Percentiles rank a stretch among this genome's conserved stretches.
These are phyloP conservation scores for Biscogniauxia marginata DNA, from an alignment of 2,329 filamentous ascomycete genomes.

Conservation along the genomic window DNA sequence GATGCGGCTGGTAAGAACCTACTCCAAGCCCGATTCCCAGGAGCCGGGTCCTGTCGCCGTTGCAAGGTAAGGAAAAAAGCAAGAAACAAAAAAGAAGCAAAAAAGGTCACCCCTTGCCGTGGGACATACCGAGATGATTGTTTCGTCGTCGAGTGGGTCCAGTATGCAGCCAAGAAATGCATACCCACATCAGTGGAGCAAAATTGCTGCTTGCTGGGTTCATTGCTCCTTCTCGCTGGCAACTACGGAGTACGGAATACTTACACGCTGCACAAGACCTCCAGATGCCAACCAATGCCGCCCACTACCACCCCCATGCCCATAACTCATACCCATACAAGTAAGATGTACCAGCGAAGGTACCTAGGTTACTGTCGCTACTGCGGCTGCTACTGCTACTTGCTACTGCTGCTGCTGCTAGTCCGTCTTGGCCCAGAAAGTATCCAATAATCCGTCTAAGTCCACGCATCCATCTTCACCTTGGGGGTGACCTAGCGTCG, in stretches of 20 bases:
- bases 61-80: neutral
- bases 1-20: neutral
- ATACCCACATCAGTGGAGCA: conserved; percentile 21
- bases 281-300: no score
- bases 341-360: neutral
- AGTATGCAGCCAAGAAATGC: conserved; percentile 20
- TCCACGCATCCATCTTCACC: conserved; percentile 2
- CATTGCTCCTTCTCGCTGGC: neutral
- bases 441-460: neutral
- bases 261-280: no score
- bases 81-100: neutral
- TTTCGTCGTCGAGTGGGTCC: neutral
- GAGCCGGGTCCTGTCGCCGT: neutral
- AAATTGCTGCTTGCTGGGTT: conserved; percentile 5
- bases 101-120: neutral
- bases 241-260: no score
- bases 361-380: neutral
- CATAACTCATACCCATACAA: no score
- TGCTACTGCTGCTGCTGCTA: conserved; percentile 13
- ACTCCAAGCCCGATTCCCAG: neutral
- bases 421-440: neutral
- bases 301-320: no score
- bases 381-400: no score
- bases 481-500: conserved; percentile 29
- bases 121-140: neutral